Percentiles rank a stretch among this genome's conserved stretches.
phyloP scores from a whole-genome alignment of 163 green algal genomes.

The Volvox carteri region DNA sequence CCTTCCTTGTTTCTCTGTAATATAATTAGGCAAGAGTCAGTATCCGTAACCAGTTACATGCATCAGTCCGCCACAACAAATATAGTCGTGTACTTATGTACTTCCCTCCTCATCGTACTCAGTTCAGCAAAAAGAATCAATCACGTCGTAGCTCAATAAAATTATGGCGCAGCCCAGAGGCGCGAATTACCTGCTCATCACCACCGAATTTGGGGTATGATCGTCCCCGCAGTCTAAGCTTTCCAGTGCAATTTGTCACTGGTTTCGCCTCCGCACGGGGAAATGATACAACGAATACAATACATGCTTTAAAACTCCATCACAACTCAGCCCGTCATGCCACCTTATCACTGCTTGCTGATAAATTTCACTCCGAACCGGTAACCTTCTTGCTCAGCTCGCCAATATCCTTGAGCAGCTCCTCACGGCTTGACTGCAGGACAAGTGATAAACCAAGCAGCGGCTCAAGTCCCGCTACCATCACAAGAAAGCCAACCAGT shows the following conservation, averaged over 20 bases:
- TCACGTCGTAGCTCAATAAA: conserved; percentile 21
- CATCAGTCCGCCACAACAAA: too few relatives aligned
- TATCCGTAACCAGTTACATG: too few relatives aligned
- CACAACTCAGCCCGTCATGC: too few relatives aligned
- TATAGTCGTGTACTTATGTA: too few relatives aligned
- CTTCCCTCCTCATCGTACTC: too few relatives aligned
- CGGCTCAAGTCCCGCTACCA: too few relatives aligned
- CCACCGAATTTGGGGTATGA: not conserved
- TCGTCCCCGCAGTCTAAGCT: not conserved
- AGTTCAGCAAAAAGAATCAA: conserved; percentile 41
- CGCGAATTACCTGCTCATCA: not conserved
- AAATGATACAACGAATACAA: conserved; percentile 4
- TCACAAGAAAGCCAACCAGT: too few relatives aligned
- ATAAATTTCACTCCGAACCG: conserved; percentile 45
- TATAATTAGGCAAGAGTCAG: too few relatives aligned
- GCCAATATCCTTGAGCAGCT: conserved; percentile 92
- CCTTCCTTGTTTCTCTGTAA: too few relatives aligned
- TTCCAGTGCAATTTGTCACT: conserved; percentile 40
- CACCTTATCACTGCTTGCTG: not conserved
- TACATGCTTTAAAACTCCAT: too few relatives aligned
- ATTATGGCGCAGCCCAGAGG: conserved; percentile 27
- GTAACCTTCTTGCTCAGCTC: conserved; percentile 64
- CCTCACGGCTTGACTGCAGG: conserved; percentile 87
- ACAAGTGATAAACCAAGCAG: too few relatives aligned
- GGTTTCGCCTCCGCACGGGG: not conserved